A percentile compares a stretch with the other conserved stretches of the same genome.
These are phyloP conservation scores for Funneliformis caledonium DNA, from an alignment of 371 early-diverging fungal species.

Conservation along the genomic window DNA sequence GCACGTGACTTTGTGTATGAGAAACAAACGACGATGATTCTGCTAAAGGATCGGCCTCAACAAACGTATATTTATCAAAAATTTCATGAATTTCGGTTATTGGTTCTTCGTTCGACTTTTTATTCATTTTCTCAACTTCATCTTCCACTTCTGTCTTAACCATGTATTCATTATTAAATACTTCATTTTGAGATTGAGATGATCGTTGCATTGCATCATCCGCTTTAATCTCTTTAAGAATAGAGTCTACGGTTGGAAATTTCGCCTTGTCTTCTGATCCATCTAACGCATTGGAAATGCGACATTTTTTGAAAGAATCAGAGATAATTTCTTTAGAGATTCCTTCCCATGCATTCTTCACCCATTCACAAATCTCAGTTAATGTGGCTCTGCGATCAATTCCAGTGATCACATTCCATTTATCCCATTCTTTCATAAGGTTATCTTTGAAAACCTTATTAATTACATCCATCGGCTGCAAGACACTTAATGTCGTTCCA, in stretches of 20 bases:
- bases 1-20: not conserved
- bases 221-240: not conserved
- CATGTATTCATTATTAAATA: not conserved
- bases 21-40: not conserved
- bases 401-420: not conserved
- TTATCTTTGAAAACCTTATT: constrained; percentile 2
- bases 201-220: not conserved
- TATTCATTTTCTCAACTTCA: not conserved
- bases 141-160: not conserved
- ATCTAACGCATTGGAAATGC: constrained; percentile 17
- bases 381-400: not conserved
- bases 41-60: not conserved
- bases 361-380: not conserved
- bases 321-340: not conserved
- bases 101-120: not conserved
- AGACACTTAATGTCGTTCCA: not conserved
- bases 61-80: not conserved
- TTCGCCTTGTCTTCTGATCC: not conserved
- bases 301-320: constrained; percentile 4
- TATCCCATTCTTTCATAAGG: not conserved
- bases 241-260: not conserved
- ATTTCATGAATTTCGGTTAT: not conserved
- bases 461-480: not conserved
- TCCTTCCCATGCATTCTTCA: constrained; percentile 14
- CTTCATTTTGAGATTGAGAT: not conserved